A percentile compares a stretch with the other conserved stretches of the same genome.
Evolutionary conservation across 2,329 filamentous ascomycete genomes (phyloP).

Genomic region (Colletotrichum spinosum): DNA sequence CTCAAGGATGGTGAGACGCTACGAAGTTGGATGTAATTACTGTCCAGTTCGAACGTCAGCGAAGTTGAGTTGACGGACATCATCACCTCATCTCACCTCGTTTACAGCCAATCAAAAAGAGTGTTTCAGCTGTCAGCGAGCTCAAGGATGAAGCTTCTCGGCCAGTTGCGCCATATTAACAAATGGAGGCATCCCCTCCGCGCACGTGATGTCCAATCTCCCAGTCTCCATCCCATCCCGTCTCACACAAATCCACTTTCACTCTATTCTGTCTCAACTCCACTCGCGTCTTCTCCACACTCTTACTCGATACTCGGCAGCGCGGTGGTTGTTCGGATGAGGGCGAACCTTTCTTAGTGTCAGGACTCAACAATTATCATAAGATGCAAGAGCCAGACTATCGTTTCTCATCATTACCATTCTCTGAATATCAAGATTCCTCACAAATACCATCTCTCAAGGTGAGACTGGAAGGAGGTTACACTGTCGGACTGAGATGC

Average conservation of each 20-base stretch:
- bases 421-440: not conserved
- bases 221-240: constrained; percentile 18
- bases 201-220: constrained; percentile 29
- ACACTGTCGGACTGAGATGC: constrained; percentile 6
- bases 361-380: not conserved
- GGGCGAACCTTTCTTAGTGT: not conserved
- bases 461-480: not conserved
- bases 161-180: not conserved
- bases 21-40: no score
- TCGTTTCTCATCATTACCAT: not conserved
- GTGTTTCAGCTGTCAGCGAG: not conserved
- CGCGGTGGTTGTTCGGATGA: constrained; percentile 15
- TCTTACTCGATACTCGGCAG: not conserved
- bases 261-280: constrained; percentile 22
- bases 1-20: no score
- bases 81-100: not conserved
- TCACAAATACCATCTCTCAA: not conserved
- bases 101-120: not conserved
- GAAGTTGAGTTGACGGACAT: not conserved
- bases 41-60: no score
- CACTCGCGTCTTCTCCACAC: constrained; percentile 7
- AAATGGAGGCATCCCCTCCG: constrained; percentile 17
- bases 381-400: not conserved
- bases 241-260: constrained; percentile 19
- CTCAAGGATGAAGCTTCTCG: not conserved